Evolutionary conservation across 2,329 filamentous ascomycete genomes (phyloP).

Genomic region (Verticillium albo-atrum): DNA sequence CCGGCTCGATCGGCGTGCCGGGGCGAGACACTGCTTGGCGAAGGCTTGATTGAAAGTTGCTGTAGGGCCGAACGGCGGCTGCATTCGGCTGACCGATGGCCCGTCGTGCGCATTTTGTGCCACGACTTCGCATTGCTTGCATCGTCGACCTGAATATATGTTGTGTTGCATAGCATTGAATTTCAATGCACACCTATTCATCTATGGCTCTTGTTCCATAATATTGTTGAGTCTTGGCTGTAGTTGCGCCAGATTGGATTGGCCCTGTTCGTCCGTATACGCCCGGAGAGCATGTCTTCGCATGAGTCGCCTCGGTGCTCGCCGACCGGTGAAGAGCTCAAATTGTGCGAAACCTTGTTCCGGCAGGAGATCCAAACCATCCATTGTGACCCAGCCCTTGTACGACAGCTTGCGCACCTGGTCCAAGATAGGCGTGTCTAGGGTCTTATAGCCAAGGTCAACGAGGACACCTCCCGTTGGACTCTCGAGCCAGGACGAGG

Average conservation of each 20-base stretch:
- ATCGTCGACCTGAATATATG: neutral
- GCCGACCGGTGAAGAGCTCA: constrained; percentile 71
- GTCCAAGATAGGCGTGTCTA: constrained; percentile 65
- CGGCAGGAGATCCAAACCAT: constrained; percentile 70
- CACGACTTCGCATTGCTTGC: neutral
- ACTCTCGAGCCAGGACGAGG: constrained; percentile 65
- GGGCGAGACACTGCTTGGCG: neutral
- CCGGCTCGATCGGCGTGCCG: neutral
- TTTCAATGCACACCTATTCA: neutral
- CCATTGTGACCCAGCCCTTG: constrained; percentile 68
- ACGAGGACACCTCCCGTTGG: constrained; percentile 72
- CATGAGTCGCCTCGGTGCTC: constrained; percentile 67
- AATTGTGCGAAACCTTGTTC: constrained; percentile 81
- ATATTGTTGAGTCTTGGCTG: constrained; percentile 34
- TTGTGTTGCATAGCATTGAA: neutral
- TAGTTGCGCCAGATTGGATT: constrained; percentile 33
- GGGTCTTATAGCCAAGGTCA: constrained; percentile 69
- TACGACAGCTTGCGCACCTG: constrained; percentile 59
- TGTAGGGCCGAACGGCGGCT: neutral
- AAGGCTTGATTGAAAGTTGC: neutral
- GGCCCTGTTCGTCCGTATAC: constrained; percentile 37
- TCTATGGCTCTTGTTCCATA: constrained; percentile 32
- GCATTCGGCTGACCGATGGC: neutral
- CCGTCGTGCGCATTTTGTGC: neutral
- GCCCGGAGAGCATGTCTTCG: constrained; percentile 54